Evolutionary conservation across 2,329 filamentous ascomycete genomes (phyloP).

Genomic region (Pyrenochaeta sp.): DNA sequence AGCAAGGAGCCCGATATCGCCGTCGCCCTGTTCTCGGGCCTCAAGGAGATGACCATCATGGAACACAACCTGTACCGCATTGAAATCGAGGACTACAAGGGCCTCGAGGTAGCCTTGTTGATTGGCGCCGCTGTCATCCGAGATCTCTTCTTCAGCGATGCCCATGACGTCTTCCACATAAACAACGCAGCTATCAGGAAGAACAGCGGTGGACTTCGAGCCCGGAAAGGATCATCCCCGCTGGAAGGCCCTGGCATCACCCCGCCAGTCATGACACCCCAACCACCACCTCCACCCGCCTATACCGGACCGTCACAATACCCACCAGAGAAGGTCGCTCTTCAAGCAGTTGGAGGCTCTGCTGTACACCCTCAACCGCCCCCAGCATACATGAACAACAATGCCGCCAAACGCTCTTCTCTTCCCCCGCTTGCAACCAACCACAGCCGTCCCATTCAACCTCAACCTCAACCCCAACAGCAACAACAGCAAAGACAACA

Average conservation of each 20-base stretch:
- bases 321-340: conserved; percentile 27
- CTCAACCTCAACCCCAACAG: too few species aligned
- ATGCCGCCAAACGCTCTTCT: conserved; percentile 35
- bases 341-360: conserved; percentile 21
- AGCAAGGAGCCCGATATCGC: conserved; percentile 95
- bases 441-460: conserved; percentile 21
- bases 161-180: conserved; percentile 81
- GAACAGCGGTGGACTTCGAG: conserved; percentile 45
- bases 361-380: conserved; percentile 22
- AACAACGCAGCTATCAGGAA: conserved; percentile 53
- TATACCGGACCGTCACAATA: conserved; percentile 30
- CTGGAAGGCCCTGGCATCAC: conserved; percentile 33
- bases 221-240: conserved; percentile 46
- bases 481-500: conserved; percentile 12
- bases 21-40: conserved; percentile 78
- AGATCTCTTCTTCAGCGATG: conserved; percentile 68
- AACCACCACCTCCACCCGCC: conserved; percentile 35
- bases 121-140: conserved; percentile 67
- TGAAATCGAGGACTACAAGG: conserved; percentile 93
- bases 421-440: conserved; percentile 39
- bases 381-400: conserved; percentile 19
- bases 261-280: conserved; percentile 43
- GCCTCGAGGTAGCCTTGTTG: conserved; percentile 81
- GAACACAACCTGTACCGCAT: conserved; percentile 90
- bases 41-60: conserved; percentile 85